Evolutionary conservation across 164 flowering plant genomes (phyloP).

Genomic region (Sedum album): DNA sequence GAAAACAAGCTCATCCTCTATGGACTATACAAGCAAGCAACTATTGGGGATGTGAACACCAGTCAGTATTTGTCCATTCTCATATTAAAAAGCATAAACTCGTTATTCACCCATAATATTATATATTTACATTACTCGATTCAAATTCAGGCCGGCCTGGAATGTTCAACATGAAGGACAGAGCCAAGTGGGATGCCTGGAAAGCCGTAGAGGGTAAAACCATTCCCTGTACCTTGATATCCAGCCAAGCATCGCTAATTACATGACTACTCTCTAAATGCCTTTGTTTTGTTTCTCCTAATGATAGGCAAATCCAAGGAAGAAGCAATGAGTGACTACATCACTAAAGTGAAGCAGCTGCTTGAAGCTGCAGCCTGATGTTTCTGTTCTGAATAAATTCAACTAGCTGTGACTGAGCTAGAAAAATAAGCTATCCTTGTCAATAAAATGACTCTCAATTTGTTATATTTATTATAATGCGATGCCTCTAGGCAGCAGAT

Average conservation of each 20-base stretch:
- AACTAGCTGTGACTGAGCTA: not conserved
- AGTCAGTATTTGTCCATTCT: conserved; percentile 23
- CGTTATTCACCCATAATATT: not conserved
- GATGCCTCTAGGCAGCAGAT: too few relatives aligned
- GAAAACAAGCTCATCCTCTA: conserved; percentile 39
- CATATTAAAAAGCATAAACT: too few relatives aligned
- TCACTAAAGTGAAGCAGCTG: conserved; percentile 45
- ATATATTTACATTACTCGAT: not conserved
- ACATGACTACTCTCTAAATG: not conserved
- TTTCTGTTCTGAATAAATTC: not conserved
- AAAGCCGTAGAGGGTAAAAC: conserved; percentile 39
- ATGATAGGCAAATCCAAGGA: conserved; percentile 35
- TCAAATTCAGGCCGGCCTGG: conserved; percentile 34
- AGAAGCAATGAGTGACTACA: conserved; percentile 40
- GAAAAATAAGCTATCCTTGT: not conserved
- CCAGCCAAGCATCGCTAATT: too few relatives aligned
- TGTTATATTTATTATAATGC: too few relatives aligned
- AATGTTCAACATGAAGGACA: conserved; percentile 31
- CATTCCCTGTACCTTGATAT: not conserved
- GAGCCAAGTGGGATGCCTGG: conserved; percentile 55
- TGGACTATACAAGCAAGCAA: conserved; percentile 46
- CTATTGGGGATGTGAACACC: conserved; percentile 43
- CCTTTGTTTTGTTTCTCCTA: not conserved
- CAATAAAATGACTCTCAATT: not conserved
- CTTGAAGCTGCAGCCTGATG: conserved; percentile 26